Evolutionary conservation across 306 rosid genomes (phyloP), one percentile per base, ranked within the genome.

Genomic region (Inga oerstediana): DNA sequence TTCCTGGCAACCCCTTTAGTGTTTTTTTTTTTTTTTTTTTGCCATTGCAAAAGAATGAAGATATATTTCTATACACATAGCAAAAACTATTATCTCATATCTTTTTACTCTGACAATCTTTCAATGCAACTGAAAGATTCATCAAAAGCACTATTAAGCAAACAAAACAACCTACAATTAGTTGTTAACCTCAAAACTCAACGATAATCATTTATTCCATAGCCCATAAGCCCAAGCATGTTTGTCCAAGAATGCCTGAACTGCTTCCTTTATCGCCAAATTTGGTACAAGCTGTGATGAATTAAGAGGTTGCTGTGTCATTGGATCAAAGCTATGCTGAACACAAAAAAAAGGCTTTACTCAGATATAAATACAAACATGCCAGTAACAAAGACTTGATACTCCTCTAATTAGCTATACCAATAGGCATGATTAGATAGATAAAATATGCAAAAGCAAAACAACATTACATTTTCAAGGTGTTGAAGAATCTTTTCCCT

Each of bases 151-250:
- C n/a, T 13, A 0, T 66, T 16, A 8, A 66, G 43, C n/a, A 14
- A 15, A 32, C 44, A 32, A 66, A 56, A 10, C 3, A 32, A 34
- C 44, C n/a, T 32, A 66, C 44, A 66, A 15, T 65, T 5, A 34
- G 19, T 2, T 70, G 66, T 61, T 58, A 75, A 75, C 68, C 39
- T 79, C 37, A 8, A n/a, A 16, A 41, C 79, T 49, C 45, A 80
- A 48, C 54, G 58, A 90, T 82, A 91, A 44, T 87, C 88, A 16
- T 82, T 87, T 86, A 19, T 80, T 7, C 12, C 9, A 58, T 20
- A 0, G 48, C 84, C 78, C 82, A 76, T 93, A 96, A 20, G 99
- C 98, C 99, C 99, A 96, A 32, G 97, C 94, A 41, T 94, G 93
- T 59, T 84, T 84, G 15, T 88, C 89, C 79, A 94, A 83, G 85